Evolutionary conservation across 1,139 yeast genomes (phyloP).

Genomic region (Geotrichum aggregatum): DNA sequence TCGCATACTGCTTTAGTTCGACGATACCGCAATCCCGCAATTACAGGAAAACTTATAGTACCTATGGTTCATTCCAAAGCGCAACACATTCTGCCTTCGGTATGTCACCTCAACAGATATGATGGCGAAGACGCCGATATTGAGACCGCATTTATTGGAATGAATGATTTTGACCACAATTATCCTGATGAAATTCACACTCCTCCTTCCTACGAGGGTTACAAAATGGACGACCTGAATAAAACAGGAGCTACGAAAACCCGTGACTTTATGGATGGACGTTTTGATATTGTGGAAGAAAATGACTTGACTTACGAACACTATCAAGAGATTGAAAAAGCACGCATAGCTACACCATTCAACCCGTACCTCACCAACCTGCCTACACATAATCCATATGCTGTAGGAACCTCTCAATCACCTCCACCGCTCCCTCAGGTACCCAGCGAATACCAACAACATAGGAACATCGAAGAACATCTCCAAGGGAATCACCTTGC

Average conservation of each 20-base stretch:
- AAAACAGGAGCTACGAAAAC: slow-evolving; percentile 10
- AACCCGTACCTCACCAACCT: slow-evolving; percentile 7
- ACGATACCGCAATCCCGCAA: slow-evolving; percentile 37
- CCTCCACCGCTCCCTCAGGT: slow-evolving; percentile 1
- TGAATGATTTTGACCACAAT: slow-evolving; percentile 9
- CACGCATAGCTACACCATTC: slow-evolving; percentile 16
- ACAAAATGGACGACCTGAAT: slow-evolving; percentile 5
- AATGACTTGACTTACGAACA: slow-evolving; percentile 32
- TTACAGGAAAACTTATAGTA: slow-evolving; percentile 31
- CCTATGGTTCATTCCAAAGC: slow-evolving; percentile 39
- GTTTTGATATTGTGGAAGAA: slow-evolving; percentile 34
- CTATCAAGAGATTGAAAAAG: slow-evolving; percentile 21
- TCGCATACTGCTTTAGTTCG: slow-evolving; percentile 28
- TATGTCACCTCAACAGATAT: slow-evolving; percentile 11
- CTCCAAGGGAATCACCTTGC: background rate
- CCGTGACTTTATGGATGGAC: slow-evolving; percentile 19
- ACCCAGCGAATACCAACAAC: background rate
- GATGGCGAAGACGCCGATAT: slow-evolving; percentile 15
- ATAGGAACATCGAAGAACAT: background rate
- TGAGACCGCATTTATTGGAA: slow-evolving; percentile 15
- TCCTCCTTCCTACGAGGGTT: slow-evolving; percentile 5
- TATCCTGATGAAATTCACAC: background rate
- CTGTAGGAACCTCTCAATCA: background rate
- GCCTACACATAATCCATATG: background rate
- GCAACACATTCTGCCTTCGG: slow-evolving; percentile 28